Percentiles rank a stretch among this genome's conserved stretches.
phyloP scores from a whole-genome alignment of 768 basidiomycete genomes.

The Russula virescens region DNA sequence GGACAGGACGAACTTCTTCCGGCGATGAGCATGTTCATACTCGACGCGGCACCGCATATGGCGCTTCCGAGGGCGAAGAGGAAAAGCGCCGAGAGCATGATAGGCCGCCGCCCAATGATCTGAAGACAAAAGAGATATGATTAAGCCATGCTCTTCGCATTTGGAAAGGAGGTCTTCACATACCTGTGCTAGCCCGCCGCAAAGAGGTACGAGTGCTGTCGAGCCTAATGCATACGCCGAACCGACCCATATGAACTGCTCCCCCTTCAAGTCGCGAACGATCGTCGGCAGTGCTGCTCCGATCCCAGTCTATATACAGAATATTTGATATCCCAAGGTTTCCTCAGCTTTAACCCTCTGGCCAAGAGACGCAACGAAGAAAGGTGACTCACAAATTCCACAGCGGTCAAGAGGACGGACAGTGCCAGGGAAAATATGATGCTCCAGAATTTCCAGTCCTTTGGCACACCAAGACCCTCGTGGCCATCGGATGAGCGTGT shows the following conservation, averaged over 20 bases:
- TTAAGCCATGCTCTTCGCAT: not conserved
- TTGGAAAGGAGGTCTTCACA: not conserved
- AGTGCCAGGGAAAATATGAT: conserved; percentile 20
- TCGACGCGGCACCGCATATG: conserved; percentile 32
- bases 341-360: too few relatives aligned
- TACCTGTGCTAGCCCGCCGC: conserved; percentile 27
- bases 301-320: conserved; percentile 10
- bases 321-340: too few relatives aligned
- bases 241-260: conserved; percentile 26
- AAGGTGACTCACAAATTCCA: conserved; percentile 15
- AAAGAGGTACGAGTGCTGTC: conserved; percentile 28
- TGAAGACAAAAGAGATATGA: not conserved
- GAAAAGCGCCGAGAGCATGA: conserved; percentile 26
- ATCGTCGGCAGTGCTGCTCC: conserved; percentile 32
- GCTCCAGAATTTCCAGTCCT: conserved; percentile 24
- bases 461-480: conserved; percentile 2
- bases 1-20: conserved; percentile 27
- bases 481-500: not conserved
- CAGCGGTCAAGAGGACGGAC: conserved; percentile 10
- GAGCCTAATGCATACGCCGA: conserved; percentile 27
- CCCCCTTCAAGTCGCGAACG: conserved; percentile 27
- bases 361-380: not conserved
- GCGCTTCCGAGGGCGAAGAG: conserved; percentile 32
- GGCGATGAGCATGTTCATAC: conserved; percentile 32
- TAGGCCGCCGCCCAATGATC: conserved; percentile 31